Percentiles rank a stretch among this genome's conserved stretches.
Evolutionary conservation across 2,329 filamentous ascomycete species (phyloP).

Genomic region (Davidsoniella neocaledoniae): DNA sequence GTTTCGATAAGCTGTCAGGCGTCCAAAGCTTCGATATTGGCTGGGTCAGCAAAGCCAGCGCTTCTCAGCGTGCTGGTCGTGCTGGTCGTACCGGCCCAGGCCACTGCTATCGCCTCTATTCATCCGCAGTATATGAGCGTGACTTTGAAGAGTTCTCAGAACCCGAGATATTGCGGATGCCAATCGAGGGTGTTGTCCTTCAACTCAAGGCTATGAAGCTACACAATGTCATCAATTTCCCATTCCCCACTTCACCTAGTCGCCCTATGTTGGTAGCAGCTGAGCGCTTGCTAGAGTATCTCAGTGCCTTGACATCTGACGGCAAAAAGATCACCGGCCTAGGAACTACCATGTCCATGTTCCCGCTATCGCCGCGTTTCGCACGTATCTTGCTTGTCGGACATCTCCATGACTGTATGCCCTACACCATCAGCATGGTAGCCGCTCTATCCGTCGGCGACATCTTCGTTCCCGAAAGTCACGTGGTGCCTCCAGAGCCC

Average conservation of each 20-base stretch:
- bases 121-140: conserved; percentile 80
- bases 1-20: conserved; percentile 71
- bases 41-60: conserved; percentile 96
- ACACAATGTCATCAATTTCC: conserved; percentile 80
- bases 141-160: conserved; percentile 76
- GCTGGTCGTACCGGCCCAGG: conserved; percentile 90
- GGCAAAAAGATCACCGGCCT: conserved; percentile 58
- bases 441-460: conserved; percentile 79
- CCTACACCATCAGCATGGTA: conserved; percentile 76
- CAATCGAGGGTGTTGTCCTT: conserved; percentile 80
- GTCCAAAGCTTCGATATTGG: conserved; percentile 91
- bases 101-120: conserved; percentile 90
- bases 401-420: conserved; percentile 63
- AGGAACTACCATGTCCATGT: conserved; percentile 69
- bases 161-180: conserved; percentile 78
- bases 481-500: conserved; percentile 44
- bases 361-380: conserved; percentile 80
- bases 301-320: conserved; percentile 57
- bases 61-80: conserved; percentile 78
- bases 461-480: conserved; percentile 67
- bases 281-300: conserved; percentile 70
- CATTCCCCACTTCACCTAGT: conserved; percentile 83
- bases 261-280: conserved; percentile 60
- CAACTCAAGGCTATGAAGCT: conserved; percentile 92
- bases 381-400: conserved; percentile 84